Percentiles rank a stretch among this genome's conserved stretches.
phyloP scores from a whole-genome alignment of 176 grass and related monocot species.

The Juncus effusus region DNA sequence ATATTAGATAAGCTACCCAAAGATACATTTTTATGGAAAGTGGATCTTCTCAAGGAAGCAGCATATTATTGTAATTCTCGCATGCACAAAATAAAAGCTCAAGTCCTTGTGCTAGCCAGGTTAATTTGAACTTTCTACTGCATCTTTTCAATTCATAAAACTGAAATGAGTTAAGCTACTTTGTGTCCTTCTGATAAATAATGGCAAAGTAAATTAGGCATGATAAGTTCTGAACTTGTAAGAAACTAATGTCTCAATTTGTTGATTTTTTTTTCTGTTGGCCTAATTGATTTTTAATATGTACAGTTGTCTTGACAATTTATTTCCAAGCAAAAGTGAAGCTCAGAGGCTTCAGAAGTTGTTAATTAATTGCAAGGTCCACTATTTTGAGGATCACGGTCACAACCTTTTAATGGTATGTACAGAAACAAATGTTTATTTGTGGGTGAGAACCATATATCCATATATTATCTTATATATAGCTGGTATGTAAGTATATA shows the following conservation, averaged over 20 bases:
- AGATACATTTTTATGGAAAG: constrained; percentile 56
- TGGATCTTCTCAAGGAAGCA: constrained; percentile 37
- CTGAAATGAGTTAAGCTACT: neutral
- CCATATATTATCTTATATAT: neutral
- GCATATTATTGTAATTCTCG: constrained; percentile 43
- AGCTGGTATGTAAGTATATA: neutral
- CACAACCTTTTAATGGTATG: constrained; percentile 62
- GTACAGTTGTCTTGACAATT: constrained; percentile 45
- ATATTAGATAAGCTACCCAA: constrained; percentile 56
- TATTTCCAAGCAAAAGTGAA: constrained; percentile 70
- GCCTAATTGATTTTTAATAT: neutral
- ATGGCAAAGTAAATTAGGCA: too few relatives aligned
- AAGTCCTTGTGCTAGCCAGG: constrained; percentile 56
- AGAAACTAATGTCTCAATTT: neutral
- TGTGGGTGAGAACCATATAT: too few relatives aligned
- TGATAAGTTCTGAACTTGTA: too few relatives aligned
- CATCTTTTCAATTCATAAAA: neutral
- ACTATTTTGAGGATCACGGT: constrained; percentile 58
- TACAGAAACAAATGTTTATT: neutral
- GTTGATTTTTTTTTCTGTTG: neutral
- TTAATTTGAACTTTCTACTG: constrained; percentile 3
- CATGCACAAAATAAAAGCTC: constrained; percentile 46
- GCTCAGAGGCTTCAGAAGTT: constrained; percentile 47
- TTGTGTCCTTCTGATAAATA: too few relatives aligned
- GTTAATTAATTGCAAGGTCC: constrained; percentile 45